Conservation (phyloP, 2,329 filamentous ascomycete species). For the Botrytis galanthina region DNA sequence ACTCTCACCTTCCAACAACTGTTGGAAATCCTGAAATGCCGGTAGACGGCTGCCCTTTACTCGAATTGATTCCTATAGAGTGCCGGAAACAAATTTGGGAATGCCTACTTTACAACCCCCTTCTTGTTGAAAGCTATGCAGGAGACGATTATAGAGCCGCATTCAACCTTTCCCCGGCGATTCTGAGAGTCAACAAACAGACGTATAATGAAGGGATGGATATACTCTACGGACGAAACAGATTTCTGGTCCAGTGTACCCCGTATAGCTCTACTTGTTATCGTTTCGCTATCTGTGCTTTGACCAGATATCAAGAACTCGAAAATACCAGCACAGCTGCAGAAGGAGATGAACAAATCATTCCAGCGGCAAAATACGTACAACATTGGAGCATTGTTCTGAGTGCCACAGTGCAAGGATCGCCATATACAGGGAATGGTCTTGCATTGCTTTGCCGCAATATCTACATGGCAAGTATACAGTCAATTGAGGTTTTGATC, state of each 20-base stretch:
- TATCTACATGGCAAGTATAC: neutral
- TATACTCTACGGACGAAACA: neutral
- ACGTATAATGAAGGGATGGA: neutral
- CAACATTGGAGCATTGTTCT: neutral
- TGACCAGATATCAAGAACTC: neutral
- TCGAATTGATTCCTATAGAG: neutral
- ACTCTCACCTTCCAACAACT: neutral
- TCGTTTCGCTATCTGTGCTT: neutral
- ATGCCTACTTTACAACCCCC: neutral
- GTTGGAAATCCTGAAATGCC: neutral
- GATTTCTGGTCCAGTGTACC: neutral
- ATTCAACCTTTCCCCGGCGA: neutral
- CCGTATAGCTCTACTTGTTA: rapidly evolving
- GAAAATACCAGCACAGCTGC: rapidly evolving
- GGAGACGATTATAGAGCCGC: rapidly evolving
- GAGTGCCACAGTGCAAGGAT: neutral
- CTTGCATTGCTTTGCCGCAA: neutral
- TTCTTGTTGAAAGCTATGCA: neutral
- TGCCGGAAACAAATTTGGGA: neutral
- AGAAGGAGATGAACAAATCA: neutral
- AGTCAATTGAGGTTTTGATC: neutral
- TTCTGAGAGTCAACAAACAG: neutral
- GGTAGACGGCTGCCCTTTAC: neutral
- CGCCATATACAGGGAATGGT: rapidly evolving
- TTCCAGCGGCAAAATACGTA: neutral